Conservation (phyloP, 1,139 yeast genomes). For the Suhomyces terraborum region DNA sequence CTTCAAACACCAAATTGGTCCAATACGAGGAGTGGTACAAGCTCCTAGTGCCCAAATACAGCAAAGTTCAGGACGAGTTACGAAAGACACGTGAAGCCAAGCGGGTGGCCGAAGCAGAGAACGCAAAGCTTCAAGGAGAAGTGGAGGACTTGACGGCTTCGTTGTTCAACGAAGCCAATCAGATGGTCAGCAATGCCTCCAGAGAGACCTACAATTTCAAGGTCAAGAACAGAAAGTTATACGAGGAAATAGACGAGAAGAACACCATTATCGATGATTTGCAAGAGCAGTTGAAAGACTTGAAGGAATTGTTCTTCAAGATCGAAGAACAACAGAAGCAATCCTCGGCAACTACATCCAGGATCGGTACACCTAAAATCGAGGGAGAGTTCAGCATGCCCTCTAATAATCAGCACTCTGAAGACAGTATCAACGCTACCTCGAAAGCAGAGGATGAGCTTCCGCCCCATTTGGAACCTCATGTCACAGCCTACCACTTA, state of each 20-base stretch:
- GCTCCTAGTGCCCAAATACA: conserved; percentile 30
- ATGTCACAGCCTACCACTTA: conserved; percentile 14
- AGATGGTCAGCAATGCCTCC: conserved; percentile 74
- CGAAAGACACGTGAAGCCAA: conserved; percentile 34
- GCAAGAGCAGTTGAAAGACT: conserved; percentile 67
- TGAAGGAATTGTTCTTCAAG: conserved; percentile 50
- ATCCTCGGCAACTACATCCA: conserved; percentile 8
- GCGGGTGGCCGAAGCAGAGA: conserved; percentile 58
- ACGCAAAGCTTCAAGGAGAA: conserved; percentile 60
- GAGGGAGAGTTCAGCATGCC: conserved; percentile 13
- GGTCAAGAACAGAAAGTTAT: conserved; percentile 56
- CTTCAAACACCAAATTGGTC: conserved; percentile 20
- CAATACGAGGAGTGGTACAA: conserved; percentile 38
- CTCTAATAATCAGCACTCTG: not conserved
- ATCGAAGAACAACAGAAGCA: conserved; percentile 37
- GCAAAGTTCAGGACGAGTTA: conserved; percentile 36
- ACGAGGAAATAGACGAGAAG: conserved; percentile 70
- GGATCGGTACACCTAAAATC: conserved; percentile 16
- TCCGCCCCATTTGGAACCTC: conserved; percentile 11
- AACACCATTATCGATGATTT: conserved; percentile 66
- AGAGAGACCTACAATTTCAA: conserved; percentile 57
- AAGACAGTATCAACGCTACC: not conserved
- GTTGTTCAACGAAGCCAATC: conserved; percentile 76
- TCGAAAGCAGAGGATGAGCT: conserved; percentile 11
- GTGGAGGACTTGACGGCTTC: conserved; percentile 78